Evolutionary conservation across 192 early-diverging fungal genomes (phyloP), one percentile per base, ranked within the genome.

Genomic region (Chytriomyces sp.): DNA sequence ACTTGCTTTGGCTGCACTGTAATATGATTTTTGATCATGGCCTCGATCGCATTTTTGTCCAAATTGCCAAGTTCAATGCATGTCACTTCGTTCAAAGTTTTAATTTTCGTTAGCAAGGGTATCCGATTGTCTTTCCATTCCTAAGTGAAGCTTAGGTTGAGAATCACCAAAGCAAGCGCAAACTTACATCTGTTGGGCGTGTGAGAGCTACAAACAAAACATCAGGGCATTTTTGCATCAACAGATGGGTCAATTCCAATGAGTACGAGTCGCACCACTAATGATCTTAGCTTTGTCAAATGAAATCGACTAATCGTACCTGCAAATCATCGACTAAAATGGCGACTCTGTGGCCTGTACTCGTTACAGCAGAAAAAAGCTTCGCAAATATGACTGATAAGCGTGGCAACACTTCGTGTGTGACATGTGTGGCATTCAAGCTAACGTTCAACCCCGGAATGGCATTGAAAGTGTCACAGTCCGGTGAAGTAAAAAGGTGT

Each of bases 261-360:
- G 52, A 55, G 52, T 28, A 59, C 25, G 10, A 14, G 37, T 70
- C 68, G 52, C 68, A 59, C 68, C 68, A 70, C 56, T 70, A 39
- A 39, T 6, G 30, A 62, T 37, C 32, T 37, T 19, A 26, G 19
- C 36, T 26, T 14, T 19, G 14, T 37, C 17, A 37, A 60, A 12
- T 25, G 5, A 30, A 61, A 61, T 19, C 26, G 17, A 19, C 33
- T 2, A 17, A 28, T 8, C 71, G 25, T 4, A 73, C 72, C 61
- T 73, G 73, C 17, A 64, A 36, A 40, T 74, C 73, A 58, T 74
- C 73, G n/a, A 74, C 6, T 6, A 74, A 22, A 1, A 74, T 65
- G 7, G 37, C 62, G 8, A 66, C n/a, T 58, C 40, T 65, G 26
- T 52, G 30, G 5, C 73, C 63, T 5, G 66, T 26, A 22, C 38